These are phyloP conservation scores for Achlya hypogyna DNA, from an alignment of 352 stramenopile species.

Conservation along the genomic window DNA sequence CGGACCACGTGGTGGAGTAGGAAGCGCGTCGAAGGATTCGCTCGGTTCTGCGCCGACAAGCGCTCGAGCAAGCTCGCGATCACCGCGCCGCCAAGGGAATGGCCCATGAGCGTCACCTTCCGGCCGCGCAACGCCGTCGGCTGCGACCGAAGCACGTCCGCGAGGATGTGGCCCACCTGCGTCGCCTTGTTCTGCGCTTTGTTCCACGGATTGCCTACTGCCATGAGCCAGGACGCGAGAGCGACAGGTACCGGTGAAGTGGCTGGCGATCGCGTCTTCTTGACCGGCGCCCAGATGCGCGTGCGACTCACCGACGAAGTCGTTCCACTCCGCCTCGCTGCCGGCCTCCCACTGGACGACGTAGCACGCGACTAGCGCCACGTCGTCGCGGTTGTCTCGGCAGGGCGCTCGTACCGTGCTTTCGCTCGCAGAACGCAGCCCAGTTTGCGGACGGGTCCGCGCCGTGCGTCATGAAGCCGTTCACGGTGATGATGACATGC, in stretches of 20 bases:
- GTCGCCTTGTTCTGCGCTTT: conserved; percentile 71
- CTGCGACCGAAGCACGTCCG: conserved; percentile 44
- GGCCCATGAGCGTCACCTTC: conserved; percentile 60
- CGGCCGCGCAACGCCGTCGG: conserved; percentile 42
- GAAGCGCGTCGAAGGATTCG: not conserved
- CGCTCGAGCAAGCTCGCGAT: conserved; percentile 68
- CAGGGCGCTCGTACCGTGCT: not conserved
- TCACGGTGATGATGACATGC: conserved; percentile 71
- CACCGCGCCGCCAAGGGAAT: conserved; percentile 66
- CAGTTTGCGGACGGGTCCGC: conserved; percentile 57
- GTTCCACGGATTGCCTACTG: conserved; percentile 62
- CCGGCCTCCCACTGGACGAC: conserved; percentile 73
- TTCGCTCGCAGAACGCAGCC: conserved; percentile 30
- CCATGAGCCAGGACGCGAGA: not conserved
- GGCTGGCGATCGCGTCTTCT: conserved; percentile 35
- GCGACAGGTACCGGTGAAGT: conserved; percentile 39
- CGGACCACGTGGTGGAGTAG: conserved; percentile 13
- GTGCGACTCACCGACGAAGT: conserved; percentile 69
- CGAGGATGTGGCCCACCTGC: conserved; percentile 62
- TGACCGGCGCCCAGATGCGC: conserved; percentile 36
- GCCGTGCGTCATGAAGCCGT: conserved; percentile 81
- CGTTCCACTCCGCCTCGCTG: conserved; percentile 57
- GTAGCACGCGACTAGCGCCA: conserved; percentile 37
- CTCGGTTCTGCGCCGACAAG: conserved; percentile 25
- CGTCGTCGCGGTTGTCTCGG: conserved; percentile 19